Base-by-base conservation (phyloP, 108 stramenopile genomes). In the Skeletonema tropicum region DNA sequence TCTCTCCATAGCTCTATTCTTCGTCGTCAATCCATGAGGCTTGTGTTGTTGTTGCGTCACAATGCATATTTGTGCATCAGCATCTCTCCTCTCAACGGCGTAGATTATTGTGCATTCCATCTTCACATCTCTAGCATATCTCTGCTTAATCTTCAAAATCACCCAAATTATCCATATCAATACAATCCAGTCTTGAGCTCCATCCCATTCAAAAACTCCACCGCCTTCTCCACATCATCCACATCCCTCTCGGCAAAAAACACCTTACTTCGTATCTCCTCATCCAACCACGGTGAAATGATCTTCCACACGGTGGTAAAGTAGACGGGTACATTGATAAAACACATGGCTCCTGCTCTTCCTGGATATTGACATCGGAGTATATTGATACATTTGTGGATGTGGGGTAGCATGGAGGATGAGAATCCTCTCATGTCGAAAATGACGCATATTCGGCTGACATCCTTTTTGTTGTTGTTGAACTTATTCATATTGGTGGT, bases 401-500 rank as follows among this genome's bases (percentile, higher is more conserved):
- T 25, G 21, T 36, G 32, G 13, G 63, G 63, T 23, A 64, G 21
- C 63, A 64, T 64, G 30, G 13, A 64, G 0, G 33, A 36, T 30
- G 39, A 17, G 21, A 64, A 64, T 14, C 38, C 63, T 36, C 63
- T 36, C 63, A 64, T 33, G 63, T 64, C 63, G 21, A 64, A 64
- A 23, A 64, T 41, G 63, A 64, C 41, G 10, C 63, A 64, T 26
- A 31, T 41, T 36, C 63, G 63, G 4, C 11, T 15, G 5, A 64
- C 32, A 0, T 5, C 21, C 13, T 41, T 33, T 0, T 33, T 1
- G 1, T 14, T 41, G 19, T 39, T 32, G 6, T n/a, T n/a, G n/a
- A n/a, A n/a, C n/a, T n/a, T n/a, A n/a, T n/a, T n/a, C n/a, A n/a
- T n/a, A n/a, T n/a, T n/a, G 26, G 26, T 29, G 1, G 21, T 39